phyloP scores from a whole-genome alignment of 768 basidiomycete species.

The Naganishia antarctica region DNA sequence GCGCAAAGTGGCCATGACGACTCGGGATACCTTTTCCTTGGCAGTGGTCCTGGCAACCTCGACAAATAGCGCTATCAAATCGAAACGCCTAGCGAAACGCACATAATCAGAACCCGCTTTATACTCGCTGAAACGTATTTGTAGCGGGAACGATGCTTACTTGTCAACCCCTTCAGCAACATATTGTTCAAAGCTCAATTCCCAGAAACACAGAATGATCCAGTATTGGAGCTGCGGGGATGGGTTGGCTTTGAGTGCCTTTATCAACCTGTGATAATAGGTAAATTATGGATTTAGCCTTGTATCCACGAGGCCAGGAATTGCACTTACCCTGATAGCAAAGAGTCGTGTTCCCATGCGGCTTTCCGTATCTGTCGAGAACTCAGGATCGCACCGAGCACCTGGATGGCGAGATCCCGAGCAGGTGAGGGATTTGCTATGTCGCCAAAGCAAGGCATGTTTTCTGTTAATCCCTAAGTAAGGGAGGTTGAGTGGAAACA shows the following conservation, averaged over 20 bases:
- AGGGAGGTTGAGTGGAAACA: no score
- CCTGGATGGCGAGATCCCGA: conserved; percentile 86
- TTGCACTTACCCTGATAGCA: conserved; percentile 50
- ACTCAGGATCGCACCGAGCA: conserved; percentile 75
- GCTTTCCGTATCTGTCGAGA: conserved; percentile 72
- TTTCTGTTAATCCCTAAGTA: no score
- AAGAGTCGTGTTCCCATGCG: conserved; percentile 61
- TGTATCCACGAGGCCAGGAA: neutral
- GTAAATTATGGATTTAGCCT: neutral
- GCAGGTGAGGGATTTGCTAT: conserved; percentile 36
- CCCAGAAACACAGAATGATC: conserved; percentile 86
- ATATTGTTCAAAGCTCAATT: conserved; percentile 81
- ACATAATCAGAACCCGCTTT: neutral
- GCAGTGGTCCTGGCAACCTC: conserved; percentile 80
- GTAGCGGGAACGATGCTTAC: conserved; percentile 52
- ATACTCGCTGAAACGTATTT: neutral
- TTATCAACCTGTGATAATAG: conserved; percentile 60
- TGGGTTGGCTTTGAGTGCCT: conserved; percentile 72
- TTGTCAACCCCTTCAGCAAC: conserved; percentile 81
- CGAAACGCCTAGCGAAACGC: conserved; percentile 64
- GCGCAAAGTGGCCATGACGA: conserved; percentile 84
- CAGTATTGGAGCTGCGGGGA: conserved; percentile 95
- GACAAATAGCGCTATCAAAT: conserved; percentile 77
- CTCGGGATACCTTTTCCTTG: conserved; percentile 94
- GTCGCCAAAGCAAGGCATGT: neutral